Conservation (phyloP, 306 rosid genomes). For the Abrus precatorius region DNA sequence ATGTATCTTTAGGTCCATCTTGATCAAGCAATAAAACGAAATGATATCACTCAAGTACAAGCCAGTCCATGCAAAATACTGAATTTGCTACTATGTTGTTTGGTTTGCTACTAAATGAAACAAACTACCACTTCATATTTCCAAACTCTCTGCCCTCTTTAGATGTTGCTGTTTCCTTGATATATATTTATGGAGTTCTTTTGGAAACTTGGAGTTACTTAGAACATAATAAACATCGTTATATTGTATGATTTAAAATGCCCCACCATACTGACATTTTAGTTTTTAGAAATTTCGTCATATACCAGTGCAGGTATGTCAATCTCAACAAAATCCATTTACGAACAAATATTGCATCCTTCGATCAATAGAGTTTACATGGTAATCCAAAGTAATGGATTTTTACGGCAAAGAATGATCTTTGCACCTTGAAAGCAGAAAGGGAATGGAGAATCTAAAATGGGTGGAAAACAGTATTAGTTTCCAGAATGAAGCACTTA, state of each 20-base stretch:
- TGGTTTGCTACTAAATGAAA: not conserved
- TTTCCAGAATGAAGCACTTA: too few relatives aligned
- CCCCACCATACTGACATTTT: too few relatives aligned
- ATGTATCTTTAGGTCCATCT: not conserved
- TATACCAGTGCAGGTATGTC: not conserved
- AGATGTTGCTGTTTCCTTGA: not conserved
- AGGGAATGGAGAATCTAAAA: too few relatives aligned
- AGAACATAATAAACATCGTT: not conserved
- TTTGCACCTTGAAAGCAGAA: too few relatives aligned
- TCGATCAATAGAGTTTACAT: constrained; percentile 4
- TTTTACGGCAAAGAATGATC: too few relatives aligned
- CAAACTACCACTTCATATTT: not conserved
- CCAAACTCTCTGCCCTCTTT: not conserved
- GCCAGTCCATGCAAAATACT: not conserved
- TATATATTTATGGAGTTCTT: not conserved
- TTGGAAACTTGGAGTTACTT: not conserved
- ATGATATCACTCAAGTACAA: not conserved
- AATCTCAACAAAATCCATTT: constrained; percentile 3
- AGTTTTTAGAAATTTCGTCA: not conserved
- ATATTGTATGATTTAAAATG: not conserved
- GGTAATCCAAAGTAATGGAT: not conserved
- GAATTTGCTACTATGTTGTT: not conserved
- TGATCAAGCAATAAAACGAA: not conserved
- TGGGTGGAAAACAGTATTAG: too few relatives aligned
- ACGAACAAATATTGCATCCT: not conserved